Conservation (phyloP, 2,329 filamentous ascomycete species). For the Fusarium sp. region DNA sequence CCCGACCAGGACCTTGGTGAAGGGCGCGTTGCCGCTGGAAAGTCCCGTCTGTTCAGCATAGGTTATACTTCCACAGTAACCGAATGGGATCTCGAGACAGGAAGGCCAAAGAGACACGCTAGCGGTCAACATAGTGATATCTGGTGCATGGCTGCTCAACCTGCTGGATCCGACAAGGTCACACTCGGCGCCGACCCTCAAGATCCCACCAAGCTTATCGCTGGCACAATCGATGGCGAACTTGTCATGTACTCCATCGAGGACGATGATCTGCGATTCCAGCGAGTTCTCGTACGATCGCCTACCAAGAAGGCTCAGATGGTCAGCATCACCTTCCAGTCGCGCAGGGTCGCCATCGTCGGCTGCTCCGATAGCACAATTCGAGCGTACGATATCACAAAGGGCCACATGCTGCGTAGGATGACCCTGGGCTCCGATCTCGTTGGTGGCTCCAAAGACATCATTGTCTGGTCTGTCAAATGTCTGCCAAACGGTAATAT, state of each 20-base stretch:
- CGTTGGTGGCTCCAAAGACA: constrained; percentile 79
- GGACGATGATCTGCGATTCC: constrained; percentile 83
- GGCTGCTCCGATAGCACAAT: constrained; percentile 98
- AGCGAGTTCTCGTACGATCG: constrained; percentile 77
- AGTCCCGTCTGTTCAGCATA: constrained; percentile 91
- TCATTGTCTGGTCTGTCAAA: constrained; percentile 93
- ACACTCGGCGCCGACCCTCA: constrained; percentile 45
- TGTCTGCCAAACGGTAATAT: constrained; percentile 88
- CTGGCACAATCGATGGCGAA: constrained; percentile 89
- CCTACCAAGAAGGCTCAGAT: constrained; percentile 87
- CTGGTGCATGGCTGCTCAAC: constrained; percentile 94
- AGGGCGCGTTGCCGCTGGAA: constrained; percentile 71
- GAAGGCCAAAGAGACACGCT: constrained; percentile 80
- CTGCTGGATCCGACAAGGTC: constrained; percentile 51
- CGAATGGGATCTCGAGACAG: constrained; percentile 91
- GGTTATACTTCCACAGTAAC: constrained; percentile 92
- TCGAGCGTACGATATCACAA: constrained; percentile 86
- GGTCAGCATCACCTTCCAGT: constrained; percentile 90
- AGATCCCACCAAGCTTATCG: constrained; percentile 72
- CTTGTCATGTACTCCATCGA: constrained; percentile 87
- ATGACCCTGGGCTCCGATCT: constrained; percentile 88
- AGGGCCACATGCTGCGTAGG: constrained; percentile 76
- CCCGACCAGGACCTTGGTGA: constrained; percentile 74
- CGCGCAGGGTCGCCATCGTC: constrained; percentile 81
- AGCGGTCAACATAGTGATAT: constrained; percentile 95